Base-by-base conservation (phyloP, 495 filamentous ascomycete species). In the Aspergillus egyptiacus region DNA sequence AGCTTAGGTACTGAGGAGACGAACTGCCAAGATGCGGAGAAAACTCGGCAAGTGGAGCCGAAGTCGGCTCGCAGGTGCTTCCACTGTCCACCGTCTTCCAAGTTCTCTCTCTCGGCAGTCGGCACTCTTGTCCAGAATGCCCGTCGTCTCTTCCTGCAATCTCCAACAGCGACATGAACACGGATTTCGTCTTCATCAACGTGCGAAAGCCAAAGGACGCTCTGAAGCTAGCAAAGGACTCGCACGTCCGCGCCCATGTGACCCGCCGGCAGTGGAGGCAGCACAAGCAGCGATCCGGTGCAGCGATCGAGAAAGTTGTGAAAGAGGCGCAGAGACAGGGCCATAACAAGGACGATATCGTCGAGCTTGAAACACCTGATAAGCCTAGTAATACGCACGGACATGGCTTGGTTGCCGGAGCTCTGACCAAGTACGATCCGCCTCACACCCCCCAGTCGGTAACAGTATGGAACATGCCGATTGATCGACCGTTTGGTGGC, bases 131-230 rank as follows among this genome's bases (percentile, higher is more conserved):
- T n/a, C n/a, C n/a, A n/a, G n/a, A n/a, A n/a, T n/a, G n/a, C n/a
- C n/a, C n/a, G n/a, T n/a, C n/a, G n/a, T 27, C 25, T 10, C 11
- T n/a, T 37, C 2, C 22, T 19, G 20, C 36, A 9, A 39, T 20
- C 35, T 5, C 15, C 10, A 2, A 4, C 28, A 44, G 5, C 28
- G 33, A 17, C 1, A 44, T 44, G 28, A 31, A 19, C 28, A 53
- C 46, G 43, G 50, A 65, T 2, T 57, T 63, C 24, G 54, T 63
- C 30, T 67, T 67, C 47, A 60, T 67, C 51, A 60, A 67, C 28
- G 54, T 63, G 5, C 48, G 55, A n/a, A 40, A 54, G 15, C 62
- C 64, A 15, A 53, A 51, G 6, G 64, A 65, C 25, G 57, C 58
- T 15, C 51, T 60, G 9, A 53, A 63, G 20, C 58, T 63, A 14